These are phyloP conservation scores for Stereocaulon alpinum DNA, from an alignment of 495 filamentous ascomycete species.

Conservation along the genomic window DNA sequence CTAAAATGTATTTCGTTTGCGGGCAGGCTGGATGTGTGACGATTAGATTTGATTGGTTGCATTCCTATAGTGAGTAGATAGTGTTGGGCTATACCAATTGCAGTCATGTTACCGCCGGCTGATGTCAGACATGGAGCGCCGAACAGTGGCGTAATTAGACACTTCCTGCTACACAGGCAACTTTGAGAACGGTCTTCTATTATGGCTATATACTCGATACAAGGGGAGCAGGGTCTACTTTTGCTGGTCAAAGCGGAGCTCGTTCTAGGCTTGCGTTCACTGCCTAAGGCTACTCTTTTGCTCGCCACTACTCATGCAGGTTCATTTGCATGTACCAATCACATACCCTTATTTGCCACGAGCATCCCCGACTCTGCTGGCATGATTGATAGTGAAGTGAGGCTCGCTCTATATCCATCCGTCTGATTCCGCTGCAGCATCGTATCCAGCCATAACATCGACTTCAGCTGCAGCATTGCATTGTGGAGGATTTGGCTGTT, in stretches of 20 bases:
- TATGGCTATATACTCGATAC: background rate
- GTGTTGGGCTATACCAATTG: background rate
- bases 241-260: constrained; percentile 1
- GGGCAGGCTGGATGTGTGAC: background rate
- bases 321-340: constrained; percentile 1
- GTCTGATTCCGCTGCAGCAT: background rate
- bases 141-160: background rate
- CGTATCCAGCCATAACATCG: too few relatives aligned
- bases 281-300: constrained; percentile 1
- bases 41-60: background rate
- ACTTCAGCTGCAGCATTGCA: too few relatives aligned
- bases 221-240: background rate
- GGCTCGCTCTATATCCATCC: background rate
- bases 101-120: background rate
- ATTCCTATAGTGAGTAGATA: background rate
- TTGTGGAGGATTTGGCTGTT: background rate
- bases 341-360: background rate
- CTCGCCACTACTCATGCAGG: background rate
- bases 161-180: background rate
- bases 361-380: background rate
- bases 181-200: background rate
- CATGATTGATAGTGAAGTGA: background rate
- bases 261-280: background rate
- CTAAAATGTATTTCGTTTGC: background rate
- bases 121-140: background rate